These are phyloP conservation scores for Sonneratia alba DNA, from an alignment of 345 rosid species.

Conservation along the genomic window DNA sequence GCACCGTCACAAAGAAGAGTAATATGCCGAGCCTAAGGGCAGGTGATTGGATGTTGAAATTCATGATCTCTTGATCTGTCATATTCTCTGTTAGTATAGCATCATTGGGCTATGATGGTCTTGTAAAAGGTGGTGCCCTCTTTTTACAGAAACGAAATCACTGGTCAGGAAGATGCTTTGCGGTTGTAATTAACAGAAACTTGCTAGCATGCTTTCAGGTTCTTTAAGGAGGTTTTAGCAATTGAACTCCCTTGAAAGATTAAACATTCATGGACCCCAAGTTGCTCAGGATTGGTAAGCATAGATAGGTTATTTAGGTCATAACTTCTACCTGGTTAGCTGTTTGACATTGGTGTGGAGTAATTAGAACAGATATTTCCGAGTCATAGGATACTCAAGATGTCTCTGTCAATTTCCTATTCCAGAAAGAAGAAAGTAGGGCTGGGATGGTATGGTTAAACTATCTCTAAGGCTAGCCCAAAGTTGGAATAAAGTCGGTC, in stretches of 20 bases:
- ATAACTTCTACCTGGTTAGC: background rate
- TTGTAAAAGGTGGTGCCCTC: background rate
- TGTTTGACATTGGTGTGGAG: background rate
- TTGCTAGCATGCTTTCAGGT: background rate
- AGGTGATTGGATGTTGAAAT: background rate
- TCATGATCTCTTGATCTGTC: background rate
- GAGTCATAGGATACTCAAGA: conserved; percentile 3
- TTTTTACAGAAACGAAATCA: background rate
- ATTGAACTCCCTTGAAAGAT: background rate
- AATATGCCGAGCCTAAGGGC: background rate
- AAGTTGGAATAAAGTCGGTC: conserved; percentile 18
- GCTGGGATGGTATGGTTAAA: background rate
- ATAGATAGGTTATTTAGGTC: background rate
- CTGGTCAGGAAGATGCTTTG: background rate
- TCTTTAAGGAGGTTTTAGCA: background rate
- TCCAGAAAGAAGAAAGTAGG: background rate
- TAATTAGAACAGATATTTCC: background rate
- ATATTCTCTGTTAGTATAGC: background rate
- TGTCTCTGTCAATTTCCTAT: background rate
- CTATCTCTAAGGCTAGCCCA: conserved; percentile 8
- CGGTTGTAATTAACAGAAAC: background rate
- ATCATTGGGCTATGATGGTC: background rate
- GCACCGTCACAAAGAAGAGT: background rate
- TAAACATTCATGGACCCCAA: background rate
- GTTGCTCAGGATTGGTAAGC: background rate